phyloP scores from a whole-genome alignment of 495 filamentous ascomycete species.

The Penicillium soppii region DNA sequence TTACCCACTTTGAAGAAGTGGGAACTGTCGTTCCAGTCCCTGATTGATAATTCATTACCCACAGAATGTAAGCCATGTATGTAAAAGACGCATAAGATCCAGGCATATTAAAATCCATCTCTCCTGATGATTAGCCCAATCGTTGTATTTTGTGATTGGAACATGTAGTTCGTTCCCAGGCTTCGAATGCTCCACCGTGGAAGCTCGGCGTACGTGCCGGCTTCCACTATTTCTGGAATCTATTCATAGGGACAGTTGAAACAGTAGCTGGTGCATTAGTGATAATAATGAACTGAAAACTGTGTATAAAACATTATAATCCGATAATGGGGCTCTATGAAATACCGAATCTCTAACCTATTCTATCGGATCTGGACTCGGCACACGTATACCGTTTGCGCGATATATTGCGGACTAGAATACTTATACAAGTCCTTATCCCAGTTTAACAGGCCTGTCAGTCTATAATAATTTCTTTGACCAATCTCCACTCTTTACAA shows the following conservation, averaged over 20 bases:
- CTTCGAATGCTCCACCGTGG: not conserved
- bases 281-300: not conserved
- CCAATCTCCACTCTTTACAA: constrained; percentile 11
- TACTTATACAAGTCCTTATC: constrained; percentile 4
- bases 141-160: not conserved
- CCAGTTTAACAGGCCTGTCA: not conserved
- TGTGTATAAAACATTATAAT: not conserved
- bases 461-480: not conserved
- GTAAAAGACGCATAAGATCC: not conserved
- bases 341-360: not conserved
- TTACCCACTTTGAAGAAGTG: not conserved
- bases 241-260: constrained; percentile 2
- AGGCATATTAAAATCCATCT: not conserved
- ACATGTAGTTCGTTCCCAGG: not conserved
- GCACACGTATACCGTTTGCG: not conserved
- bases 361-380: constrained; percentile 3
- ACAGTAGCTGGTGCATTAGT: not conserved
- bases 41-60: not conserved
- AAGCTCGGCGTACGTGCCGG: constrained; percentile 8
- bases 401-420: not conserved
- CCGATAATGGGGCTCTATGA: not conserved
- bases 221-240: not conserved
- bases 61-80: not conserved
- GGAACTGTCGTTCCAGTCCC: not conserved
- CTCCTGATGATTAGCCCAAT: not conserved